A percentile compares a stretch with the other conserved stretches of the same genome.
phyloP scores from a whole-genome alignment of 176 grass and related monocot species.

The Aegilops longissima region DNA sequence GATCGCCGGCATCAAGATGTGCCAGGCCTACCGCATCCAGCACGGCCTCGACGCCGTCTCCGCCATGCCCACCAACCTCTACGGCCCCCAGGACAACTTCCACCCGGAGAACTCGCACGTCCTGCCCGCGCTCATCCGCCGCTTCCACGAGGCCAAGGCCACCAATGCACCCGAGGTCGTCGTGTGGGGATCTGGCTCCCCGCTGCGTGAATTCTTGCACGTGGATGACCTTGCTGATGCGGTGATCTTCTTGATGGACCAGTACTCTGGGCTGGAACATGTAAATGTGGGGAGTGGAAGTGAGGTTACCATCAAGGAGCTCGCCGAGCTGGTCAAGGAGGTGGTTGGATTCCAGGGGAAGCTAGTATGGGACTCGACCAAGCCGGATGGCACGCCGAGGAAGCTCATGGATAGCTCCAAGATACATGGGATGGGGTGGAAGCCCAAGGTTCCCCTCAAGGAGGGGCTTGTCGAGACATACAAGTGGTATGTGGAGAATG shows the following conservation, averaged over 20 bases:
- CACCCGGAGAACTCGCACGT: slow-evolving; percentile 68
- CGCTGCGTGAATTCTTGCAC: slow-evolving; percentile 69
- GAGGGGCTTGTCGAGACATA: slow-evolving; percentile 66
- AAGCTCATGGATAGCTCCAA: slow-evolving; percentile 92
- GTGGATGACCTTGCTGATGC: slow-evolving; percentile 71
- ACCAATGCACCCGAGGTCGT: slow-evolving; percentile 48
- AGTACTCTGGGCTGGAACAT: slow-evolving; percentile 64
- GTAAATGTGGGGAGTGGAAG: slow-evolving; percentile 72
- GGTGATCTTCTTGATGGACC: slow-evolving; percentile 67
- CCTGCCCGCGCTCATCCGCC: slow-evolving; percentile 59
- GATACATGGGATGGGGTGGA: slow-evolving; percentile 70
- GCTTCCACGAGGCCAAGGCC: slow-evolving; percentile 69
- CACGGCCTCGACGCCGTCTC: slow-evolving; percentile 71
- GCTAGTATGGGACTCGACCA: slow-evolving; percentile 66
- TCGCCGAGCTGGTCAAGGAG: slow-evolving; percentile 65
- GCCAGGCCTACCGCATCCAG: slow-evolving; percentile 85
- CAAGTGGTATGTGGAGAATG: slow-evolving; percentile 82
- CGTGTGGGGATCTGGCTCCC: slow-evolving; percentile 73
- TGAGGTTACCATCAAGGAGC: slow-evolving; percentile 78
- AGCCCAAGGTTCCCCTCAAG: slow-evolving; percentile 55
- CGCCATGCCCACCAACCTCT: slow-evolving; percentile 87
- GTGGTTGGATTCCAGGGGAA: slow-evolving; percentile 66
- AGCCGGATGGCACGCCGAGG: slow-evolving; percentile 69
- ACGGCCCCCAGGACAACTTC: slow-evolving; percentile 79
- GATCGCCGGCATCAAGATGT: slow-evolving; percentile 88